Percentiles rank a stretch among this genome's conserved stretches.
These are phyloP conservation scores for Huiozyma naganishii DNA, from an alignment of 805 yeast genomes.

Conservation along the genomic window DNA sequence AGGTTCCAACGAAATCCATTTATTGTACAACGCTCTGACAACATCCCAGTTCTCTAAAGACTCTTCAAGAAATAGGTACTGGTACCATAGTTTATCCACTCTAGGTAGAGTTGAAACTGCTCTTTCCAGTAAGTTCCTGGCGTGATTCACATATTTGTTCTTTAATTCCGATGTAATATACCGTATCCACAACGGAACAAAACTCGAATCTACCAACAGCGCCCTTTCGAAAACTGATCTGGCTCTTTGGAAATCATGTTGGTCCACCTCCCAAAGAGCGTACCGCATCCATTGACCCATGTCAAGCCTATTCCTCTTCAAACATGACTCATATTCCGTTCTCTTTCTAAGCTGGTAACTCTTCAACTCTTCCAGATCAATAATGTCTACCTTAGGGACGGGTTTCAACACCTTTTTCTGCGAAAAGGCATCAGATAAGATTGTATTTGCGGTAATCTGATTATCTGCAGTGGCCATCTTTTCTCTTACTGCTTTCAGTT, in stretches of 20 bases:
- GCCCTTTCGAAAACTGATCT: slow-evolving; percentile 86
- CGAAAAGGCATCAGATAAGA: slow-evolving; percentile 47
- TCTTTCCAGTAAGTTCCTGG: slow-evolving; percentile 72
- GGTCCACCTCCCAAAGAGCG: slow-evolving; percentile 78
- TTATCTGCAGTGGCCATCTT: slow-evolving; percentile 21
- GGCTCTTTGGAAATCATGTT: slow-evolving; percentile 68
- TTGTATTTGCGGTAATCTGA: slow-evolving; percentile 56
- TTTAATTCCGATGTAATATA: slow-evolving; percentile 73
- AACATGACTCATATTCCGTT: slow-evolving; percentile 74
- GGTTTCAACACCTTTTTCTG: slow-evolving; percentile 31
- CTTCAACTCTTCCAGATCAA: slow-evolving; percentile 70
- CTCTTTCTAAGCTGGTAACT: slow-evolving; percentile 71
- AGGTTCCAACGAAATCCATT: slow-evolving; percentile 81
- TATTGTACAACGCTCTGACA: slow-evolving; percentile 54
- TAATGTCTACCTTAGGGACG: slow-evolving; percentile 32
- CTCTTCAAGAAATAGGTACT: slow-evolving; percentile 76
- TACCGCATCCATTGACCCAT: slow-evolving; percentile 86
- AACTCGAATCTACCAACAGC: slow-evolving; percentile 58
- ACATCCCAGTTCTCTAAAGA: slow-evolving; percentile 51
- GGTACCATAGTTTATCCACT: slow-evolving; percentile 78
- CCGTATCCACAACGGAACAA: slow-evolving; percentile 77
- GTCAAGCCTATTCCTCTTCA: slow-evolving; percentile 73
- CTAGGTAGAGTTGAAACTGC: slow-evolving; percentile 67
- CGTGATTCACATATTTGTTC: slow-evolving; percentile 70
- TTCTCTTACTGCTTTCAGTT: neutral